Conservation (phyloP, 108 stramenopile species). For the Epithemia pelagica region DNA sequence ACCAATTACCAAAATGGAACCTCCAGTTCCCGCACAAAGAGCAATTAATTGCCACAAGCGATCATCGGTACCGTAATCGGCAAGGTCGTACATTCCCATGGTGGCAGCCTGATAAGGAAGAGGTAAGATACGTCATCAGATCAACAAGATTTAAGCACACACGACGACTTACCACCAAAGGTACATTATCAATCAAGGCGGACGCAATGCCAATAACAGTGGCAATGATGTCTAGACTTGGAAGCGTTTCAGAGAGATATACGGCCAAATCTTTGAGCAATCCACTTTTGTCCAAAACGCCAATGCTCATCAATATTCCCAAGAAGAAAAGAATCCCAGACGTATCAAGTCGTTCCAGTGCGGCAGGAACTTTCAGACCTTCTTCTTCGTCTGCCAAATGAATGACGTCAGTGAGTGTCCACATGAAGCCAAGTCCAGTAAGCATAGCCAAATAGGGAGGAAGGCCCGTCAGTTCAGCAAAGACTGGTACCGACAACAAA, state of each 20-base stretch:
- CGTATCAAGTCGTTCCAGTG: slow-evolving; percentile 78
- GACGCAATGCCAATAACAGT: slow-evolving; percentile 89
- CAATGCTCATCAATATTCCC: slow-evolving; percentile 93
- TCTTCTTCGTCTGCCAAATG: slow-evolving; percentile 85
- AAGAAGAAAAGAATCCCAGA: slow-evolving; percentile 91
- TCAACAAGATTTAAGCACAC: no score
- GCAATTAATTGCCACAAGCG: slow-evolving; percentile 93
- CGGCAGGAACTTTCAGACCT: slow-evolving; percentile 77
- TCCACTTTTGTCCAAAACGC: slow-evolving; percentile 88
- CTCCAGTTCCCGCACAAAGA: slow-evolving; percentile 91
- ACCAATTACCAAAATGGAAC: slow-evolving; percentile 90
- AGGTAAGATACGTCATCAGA: no score
- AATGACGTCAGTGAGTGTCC: slow-evolving; percentile 90
- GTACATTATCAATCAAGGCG: slow-evolving; percentile 92
- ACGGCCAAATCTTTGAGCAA: slow-evolving; percentile 81
- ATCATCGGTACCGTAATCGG: slow-evolving; percentile 84
- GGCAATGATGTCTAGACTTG: slow-evolving; percentile 88
- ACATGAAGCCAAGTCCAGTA: slow-evolving; percentile 88
- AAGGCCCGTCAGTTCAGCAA: slow-evolving; percentile 84
- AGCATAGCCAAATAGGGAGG: slow-evolving; percentile 94
- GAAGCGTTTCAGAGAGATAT: slow-evolving; percentile 79
- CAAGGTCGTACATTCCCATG: slow-evolving; percentile 92
- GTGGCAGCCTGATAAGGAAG: slow-evolving; percentile 39
- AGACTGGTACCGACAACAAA: slow-evolving; percentile 82
- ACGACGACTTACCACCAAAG: slow-evolving; percentile 53